A percentile compares a stretch with the other conserved stretches of the same genome.
These are phyloP conservation scores for Fraxinus baroniana DNA, from an alignment of 305 asterid species.

Conservation along the genomic window DNA sequence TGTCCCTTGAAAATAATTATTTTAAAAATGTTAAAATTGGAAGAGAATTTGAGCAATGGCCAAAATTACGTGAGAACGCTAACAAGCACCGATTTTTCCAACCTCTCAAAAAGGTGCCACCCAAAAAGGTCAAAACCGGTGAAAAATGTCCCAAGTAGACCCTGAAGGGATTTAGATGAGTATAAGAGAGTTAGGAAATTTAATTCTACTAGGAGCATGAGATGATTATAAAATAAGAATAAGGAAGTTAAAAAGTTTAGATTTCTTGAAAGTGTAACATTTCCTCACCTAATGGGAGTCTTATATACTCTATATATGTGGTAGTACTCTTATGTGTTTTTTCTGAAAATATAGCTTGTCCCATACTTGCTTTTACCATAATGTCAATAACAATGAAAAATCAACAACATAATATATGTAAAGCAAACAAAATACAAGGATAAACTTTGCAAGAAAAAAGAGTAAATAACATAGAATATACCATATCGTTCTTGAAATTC, in stretches of 20 bases:
- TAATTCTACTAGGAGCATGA: background rate
- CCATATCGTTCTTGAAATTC: conserved; percentile 98
- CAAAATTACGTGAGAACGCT: background rate
- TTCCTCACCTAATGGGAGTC: background rate
- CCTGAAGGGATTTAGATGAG: background rate
- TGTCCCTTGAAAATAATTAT: background rate
- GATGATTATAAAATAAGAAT: background rate
- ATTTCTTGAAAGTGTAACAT: background rate
- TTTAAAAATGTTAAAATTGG: background rate
- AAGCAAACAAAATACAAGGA: background rate
- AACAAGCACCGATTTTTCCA: background rate
- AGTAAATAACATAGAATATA: conserved; percentile 30
- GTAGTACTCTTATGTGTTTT: background rate
- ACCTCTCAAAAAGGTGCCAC: background rate
- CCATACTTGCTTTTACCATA: background rate
- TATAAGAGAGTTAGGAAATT: background rate
- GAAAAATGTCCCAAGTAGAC: background rate
- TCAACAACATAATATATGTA: conserved; percentile 2
- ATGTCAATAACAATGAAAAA: conserved; percentile 1
- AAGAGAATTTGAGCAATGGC: background rate
- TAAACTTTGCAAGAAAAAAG: background rate
- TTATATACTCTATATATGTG: background rate
- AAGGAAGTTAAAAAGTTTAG: background rate
- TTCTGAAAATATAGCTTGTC: background rate
- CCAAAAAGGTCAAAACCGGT: background rate